phyloP scores from a whole-genome alignment of 2,329 filamentous ascomycete species.

The Cytospora piceae region DNA sequence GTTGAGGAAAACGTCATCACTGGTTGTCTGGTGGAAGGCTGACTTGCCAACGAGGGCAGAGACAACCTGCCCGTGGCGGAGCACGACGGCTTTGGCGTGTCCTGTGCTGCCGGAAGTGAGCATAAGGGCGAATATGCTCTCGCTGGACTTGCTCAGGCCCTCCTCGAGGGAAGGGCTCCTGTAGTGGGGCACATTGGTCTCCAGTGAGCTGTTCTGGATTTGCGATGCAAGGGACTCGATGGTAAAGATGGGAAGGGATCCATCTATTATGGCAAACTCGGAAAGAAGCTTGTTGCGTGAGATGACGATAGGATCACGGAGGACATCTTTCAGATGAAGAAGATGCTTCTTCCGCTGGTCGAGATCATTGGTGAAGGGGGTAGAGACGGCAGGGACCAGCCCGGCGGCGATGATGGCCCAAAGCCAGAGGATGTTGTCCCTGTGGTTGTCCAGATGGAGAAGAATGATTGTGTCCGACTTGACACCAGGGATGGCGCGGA shows the following conservation, averaged over 20 bases:
- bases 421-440: constrained; percentile 36
- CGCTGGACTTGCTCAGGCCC: no score
- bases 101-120: constrained; percentile 58
- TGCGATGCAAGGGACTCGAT: no score
- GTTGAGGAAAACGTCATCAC: constrained; percentile 42
- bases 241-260: no score
- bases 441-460: constrained; percentile 35
- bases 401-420: constrained; percentile 35
- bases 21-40: no score
- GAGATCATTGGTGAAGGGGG: constrained; percentile 32
- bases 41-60: constrained; percentile 47
- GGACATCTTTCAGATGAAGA: constrained; percentile 30
- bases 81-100: constrained; percentile 52
- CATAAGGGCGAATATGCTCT: constrained; percentile 43
- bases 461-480: constrained; percentile 18
- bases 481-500: no score
- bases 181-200: no score
- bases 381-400: constrained; percentile 31
- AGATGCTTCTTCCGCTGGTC: constrained; percentile 32
- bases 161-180: no score
- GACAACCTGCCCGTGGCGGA: constrained; percentile 49
- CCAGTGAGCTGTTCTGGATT: no score
- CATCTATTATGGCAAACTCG: no score
- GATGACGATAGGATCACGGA: no score
- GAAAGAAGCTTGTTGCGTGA: no score